Percentiles rank a stretch among this genome's conserved stretches.
These are phyloP conservation scores for Castanospermum australe DNA, from an alignment of 306 rosid genomes.

Conservation along the genomic window DNA sequence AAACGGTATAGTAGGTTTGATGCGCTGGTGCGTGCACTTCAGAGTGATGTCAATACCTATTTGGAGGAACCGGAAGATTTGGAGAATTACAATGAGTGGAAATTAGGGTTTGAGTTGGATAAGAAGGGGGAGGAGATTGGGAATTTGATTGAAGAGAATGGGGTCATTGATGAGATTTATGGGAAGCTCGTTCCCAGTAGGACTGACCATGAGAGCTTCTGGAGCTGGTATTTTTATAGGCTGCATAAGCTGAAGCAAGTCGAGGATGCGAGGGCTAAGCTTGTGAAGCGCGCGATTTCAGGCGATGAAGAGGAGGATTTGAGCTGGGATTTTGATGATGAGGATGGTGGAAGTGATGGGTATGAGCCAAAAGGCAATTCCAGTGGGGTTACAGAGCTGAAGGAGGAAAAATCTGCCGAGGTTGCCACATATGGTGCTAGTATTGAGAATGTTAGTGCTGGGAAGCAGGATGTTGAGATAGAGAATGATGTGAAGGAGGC, in stretches of 20 bases:
- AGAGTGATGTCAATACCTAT: slow-evolving; percentile 65
- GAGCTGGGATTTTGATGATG: slow-evolving; percentile 94
- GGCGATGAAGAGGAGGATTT: slow-evolving; percentile 83
- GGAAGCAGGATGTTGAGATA: slow-evolving; percentile 28
- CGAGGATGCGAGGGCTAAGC: slow-evolving; percentile 80
- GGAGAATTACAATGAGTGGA: slow-evolving; percentile 63
- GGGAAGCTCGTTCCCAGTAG: slow-evolving; percentile 54
- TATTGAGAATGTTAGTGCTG: slow-evolving; percentile 21
- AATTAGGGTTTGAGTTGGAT: slow-evolving; percentile 64
- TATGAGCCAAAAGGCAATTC: slow-evolving; percentile 38
- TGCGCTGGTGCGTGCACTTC: slow-evolving; percentile 60
- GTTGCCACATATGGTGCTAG: not conserved
- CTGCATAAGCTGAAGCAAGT: slow-evolving; percentile 67
- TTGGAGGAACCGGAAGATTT: slow-evolving; percentile 82
- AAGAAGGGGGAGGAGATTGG: slow-evolving; percentile 58
- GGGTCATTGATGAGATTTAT: slow-evolving; percentile 54
- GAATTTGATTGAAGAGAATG: slow-evolving; percentile 56
- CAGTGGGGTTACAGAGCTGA: slow-evolving; percentile 22
- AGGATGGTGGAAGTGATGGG: slow-evolving; percentile 32
- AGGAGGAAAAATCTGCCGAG: slow-evolving; percentile 19
- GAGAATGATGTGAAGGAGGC: slow-evolving; percentile 21
- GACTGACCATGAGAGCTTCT: slow-evolving; percentile 57
- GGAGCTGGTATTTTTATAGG: slow-evolving; percentile 78
- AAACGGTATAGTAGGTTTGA: slow-evolving; percentile 82
- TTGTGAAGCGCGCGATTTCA: slow-evolving; percentile 74